Conservation (phyloP, 2,329 filamentous ascomycete species). For the Hymenotorrendiella dingleyae region DNA sequence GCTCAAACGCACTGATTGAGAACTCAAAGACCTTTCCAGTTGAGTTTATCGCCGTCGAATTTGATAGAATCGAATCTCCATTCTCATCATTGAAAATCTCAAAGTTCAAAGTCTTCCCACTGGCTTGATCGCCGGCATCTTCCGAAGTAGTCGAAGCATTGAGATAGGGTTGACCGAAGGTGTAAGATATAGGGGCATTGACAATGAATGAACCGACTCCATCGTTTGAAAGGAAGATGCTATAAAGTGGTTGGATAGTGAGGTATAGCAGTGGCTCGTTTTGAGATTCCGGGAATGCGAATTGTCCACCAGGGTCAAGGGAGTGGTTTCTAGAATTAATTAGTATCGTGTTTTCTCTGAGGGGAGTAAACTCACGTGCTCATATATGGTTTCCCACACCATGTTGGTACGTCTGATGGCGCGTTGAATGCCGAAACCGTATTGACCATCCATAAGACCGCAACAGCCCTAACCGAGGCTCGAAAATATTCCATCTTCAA, state of each 20-base stretch:
- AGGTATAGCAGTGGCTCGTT: slow-evolving; percentile 36
- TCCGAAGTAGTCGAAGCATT: slow-evolving; percentile 16
- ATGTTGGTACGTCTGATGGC: slow-evolving; percentile 20
- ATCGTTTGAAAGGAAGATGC: slow-evolving; percentile 40
- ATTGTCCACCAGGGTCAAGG: slow-evolving; percentile 42
- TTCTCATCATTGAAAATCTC: slow-evolving; percentile 28
- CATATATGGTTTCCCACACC: slow-evolving; percentile 41
- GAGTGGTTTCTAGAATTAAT: slow-evolving; percentile 35
- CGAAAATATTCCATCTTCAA: no score
- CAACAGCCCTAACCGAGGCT: no score
- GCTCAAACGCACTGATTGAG: slow-evolving; percentile 27
- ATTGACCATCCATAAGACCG: neutral
- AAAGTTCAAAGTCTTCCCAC: slow-evolving; percentile 18
- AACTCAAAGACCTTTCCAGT: slow-evolving; percentile 34
- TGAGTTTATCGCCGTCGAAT: slow-evolving; percentile 32
- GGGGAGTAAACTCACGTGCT: slow-evolving; percentile 29
- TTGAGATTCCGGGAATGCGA: slow-evolving; percentile 36
- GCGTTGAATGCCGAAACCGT: slow-evolving; percentile 18
- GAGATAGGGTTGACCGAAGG: slow-evolving; percentile 32
- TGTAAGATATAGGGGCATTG: slow-evolving; percentile 35
- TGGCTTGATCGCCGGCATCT: slow-evolving; percentile 8
- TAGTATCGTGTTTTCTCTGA: neutral
- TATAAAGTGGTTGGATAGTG: slow-evolving; percentile 41
- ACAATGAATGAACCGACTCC: slow-evolving; percentile 35
- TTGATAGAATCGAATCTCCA: slow-evolving; percentile 23